Evolutionary conservation across 2,329 filamentous ascomycete species (phyloP), one percentile per base, ranked within the genome.

Genomic region (Fusarium lyarnte): DNA sequence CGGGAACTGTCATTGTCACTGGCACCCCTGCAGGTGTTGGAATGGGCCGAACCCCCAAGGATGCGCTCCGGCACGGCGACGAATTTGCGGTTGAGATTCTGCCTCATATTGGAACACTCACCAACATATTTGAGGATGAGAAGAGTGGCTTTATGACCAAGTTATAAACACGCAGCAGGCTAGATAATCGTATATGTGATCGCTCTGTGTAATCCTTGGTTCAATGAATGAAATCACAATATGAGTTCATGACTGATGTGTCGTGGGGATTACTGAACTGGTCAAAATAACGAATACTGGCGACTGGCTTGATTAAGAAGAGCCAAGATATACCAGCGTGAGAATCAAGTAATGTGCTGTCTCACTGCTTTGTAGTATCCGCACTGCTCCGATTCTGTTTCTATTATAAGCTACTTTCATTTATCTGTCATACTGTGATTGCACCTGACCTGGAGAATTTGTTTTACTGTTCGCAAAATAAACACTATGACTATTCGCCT

Each of bases 11-110:
- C 55, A 90, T 92, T 62, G 90, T 91, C 72, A 92, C 90, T 9
- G 90, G 90, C 66, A 92, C 90, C 11, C 92, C 91, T 0, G 87
- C 90, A 64, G 92, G 92, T 31, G 91, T 94, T 23, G 91, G 90
- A 5, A 90, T 92, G 86, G 91, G 90, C n/a, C 85, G 87, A 63
- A 90, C 86, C 53, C 91, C 91, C 7, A 88, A 87, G 70, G 77
- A 92, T 25, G 92, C 91, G 87, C 80, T 94, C 53, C 89, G 90
- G 79, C 87, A 93, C 77, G 90, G 91, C 5, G 92, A 93, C 78
- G 81, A 84, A 73, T 85, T 83, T 64, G 79, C 81, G 1, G 83
- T 86, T 9, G 83, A 85, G 77, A 81, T 85, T 52, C 73, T 80
- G 59, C 77, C 77, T 51, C 79, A 85, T 71, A 82, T 85, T 43